Percentiles rank a stretch among this genome's conserved stretches.
phyloP scores from a whole-genome alignment of 1,284 basidiomycete species.

The Microbotryum silenes-acaulis region DNA sequence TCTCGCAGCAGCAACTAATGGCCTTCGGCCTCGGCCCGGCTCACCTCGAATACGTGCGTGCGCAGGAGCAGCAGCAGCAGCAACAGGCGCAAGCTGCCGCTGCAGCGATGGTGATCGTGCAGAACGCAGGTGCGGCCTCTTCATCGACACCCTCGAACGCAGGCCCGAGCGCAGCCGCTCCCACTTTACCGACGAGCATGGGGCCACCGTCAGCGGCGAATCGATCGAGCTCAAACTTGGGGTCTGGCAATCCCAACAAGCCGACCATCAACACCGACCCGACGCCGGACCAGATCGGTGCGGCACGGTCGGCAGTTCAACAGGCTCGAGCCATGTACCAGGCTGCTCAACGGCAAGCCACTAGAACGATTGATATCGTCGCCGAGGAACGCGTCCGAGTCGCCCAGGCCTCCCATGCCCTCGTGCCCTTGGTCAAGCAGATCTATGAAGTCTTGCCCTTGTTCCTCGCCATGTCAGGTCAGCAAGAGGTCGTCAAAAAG shows the following conservation, averaged over 20 bases:
- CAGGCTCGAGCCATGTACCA: no score
- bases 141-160: background rate
- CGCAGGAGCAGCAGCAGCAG: conserved; percentile 4
- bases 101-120: background rate
- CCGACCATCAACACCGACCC: conserved; percentile 14
- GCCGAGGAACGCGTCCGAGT: conserved; percentile 20
- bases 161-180: background rate
- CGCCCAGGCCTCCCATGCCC: conserved; percentile 17
- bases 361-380: conserved; percentile 17
- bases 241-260: background rate
- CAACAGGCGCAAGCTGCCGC: background rate
- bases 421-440: conserved; percentile 28
- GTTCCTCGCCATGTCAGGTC: conserved; percentile 30
- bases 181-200: background rate
- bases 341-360: conserved; percentile 10
- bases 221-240: background rate
- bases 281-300: conserved; percentile 20
- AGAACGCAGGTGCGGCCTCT: background rate
- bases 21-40: conserved; percentile 3
- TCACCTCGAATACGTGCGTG: conserved; percentile 4
- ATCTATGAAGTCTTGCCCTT: conserved; percentile 32
- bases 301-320: no score
- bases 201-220: background rate
- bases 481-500: conserved; percentile 16
- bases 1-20: conserved; percentile 9